Base-by-base conservation (phyloP, 768 basidiomycete species). In the Rhizopogon salebrosus region DNA sequence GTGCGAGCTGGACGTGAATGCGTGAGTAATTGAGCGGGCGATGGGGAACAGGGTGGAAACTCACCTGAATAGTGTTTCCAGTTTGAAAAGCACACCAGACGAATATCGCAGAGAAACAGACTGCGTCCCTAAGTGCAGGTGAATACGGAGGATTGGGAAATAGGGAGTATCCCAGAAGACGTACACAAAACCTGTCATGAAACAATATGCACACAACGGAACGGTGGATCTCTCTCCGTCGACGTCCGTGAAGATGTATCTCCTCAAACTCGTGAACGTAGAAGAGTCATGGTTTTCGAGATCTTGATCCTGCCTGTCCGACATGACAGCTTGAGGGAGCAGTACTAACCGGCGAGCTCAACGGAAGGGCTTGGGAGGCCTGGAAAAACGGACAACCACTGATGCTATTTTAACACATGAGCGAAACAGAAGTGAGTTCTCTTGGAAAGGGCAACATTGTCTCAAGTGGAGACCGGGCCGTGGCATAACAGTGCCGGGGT, bases 51-150 rank as follows among this genome's bases (percentile, higher is more conserved):
- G 22, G 38, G 55, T 52, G 55, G 38, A 34, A 18, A 59, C 70
- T 52, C 55, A 83, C 82, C 76, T 84, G 82, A 2, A 80, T 75
- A 57, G 80, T 80, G 65, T 87, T 87, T 49, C 85, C 86, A 1
- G 87, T 88, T 66, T 89, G 87, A 70, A 88, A 89, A 29, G 83
- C 87, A 64, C 83, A 86, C 86, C 87, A 91, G 7, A 89, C 81
- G 67, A 84, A 89, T 53, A 87, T 75, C 4, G 88, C 83, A 40
- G 85, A 80, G 72, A 89, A 89, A 2, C 82, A 83, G 38, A 89
- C 72, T 2, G 78, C 76, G 60, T 85, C 83, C 24, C 85, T 88
- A 20, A 20, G 22, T 7, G n/a, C 11, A 34, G 3, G 31, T 34
- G 31, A 35, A 24, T 11, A 34, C 31, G 31, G 13, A 4, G 11